Percentiles rank a stretch among this genome's conserved stretches.
Conservation (phyloP, 345 rosid species). For the Brassica rapa region DNA sequence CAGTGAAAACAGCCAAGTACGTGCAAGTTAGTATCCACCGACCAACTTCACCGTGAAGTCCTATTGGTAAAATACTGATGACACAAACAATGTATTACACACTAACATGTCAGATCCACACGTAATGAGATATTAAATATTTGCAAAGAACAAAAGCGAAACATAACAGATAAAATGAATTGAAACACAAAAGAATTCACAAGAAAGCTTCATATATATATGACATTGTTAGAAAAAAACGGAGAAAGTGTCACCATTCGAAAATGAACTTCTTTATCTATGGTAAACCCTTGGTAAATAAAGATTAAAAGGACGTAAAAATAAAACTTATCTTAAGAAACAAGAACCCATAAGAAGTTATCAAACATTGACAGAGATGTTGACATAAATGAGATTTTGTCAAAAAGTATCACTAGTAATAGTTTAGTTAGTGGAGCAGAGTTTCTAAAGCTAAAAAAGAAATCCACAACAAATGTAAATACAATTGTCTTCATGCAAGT, state of each 20-base stretch:
- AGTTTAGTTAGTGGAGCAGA: background rate
- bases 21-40: conserved; percentile 33
- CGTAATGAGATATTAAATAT: no score
- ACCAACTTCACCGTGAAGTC: conserved; percentile 7
- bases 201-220: background rate
- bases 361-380: conserved; percentile 28
- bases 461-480: background rate
- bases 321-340: background rate
- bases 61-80: background rate
- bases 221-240: no score
- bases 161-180: background rate
- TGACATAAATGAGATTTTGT: conserved; percentile 18
- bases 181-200: background rate
- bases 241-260: no score
- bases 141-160: no score
- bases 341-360: background rate
- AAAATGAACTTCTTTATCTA: no score
- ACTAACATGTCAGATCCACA: no score
- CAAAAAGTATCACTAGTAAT: conserved; percentile 32
- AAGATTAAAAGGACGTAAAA: conserved; percentile 4
- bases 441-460: background rate
- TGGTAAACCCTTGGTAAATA: background rate
- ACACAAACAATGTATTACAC: background rate
- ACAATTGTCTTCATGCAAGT: conserved; percentile 34
- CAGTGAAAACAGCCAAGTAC: conserved; percentile 6